These are phyloP conservation scores for Aureobasidium leucospermi DNA, from an alignment of 2,329 filamentous ascomycete genomes.

Conservation along the genomic window DNA sequence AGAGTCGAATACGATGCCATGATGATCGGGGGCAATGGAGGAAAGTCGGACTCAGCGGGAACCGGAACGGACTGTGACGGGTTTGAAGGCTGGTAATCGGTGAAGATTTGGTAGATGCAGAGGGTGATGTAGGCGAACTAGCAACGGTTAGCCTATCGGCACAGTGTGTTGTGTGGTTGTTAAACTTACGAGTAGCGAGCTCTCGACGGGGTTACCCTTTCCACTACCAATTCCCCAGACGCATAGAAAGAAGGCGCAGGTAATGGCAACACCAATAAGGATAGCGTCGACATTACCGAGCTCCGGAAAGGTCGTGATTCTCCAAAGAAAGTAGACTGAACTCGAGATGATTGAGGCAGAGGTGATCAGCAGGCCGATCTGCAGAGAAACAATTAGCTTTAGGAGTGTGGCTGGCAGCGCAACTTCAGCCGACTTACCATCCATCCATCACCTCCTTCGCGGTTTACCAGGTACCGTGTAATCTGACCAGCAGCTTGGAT, in stretches of 20 bases:
- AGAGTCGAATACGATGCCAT: constrained; percentile 97
- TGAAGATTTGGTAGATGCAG: constrained; percentile 98
- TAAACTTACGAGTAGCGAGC: constrained; percentile 61
- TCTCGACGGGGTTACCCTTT: constrained; percentile 89
- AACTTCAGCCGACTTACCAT: constrained; percentile 56
- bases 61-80: constrained; percentile 45
- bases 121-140: constrained; percentile 93
- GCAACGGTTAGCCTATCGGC: background rate
- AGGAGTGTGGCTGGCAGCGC: constrained; percentile 22
- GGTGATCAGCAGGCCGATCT: constrained; percentile 82
- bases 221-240: constrained; percentile 92
- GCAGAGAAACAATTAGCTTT: constrained; percentile 22
- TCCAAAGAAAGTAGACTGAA: constrained; percentile 92
- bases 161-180: background rate
- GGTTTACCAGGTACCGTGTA: constrained; percentile 88
- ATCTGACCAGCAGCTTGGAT: constrained; percentile 94
- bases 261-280: constrained; percentile 86
- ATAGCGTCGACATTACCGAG: constrained; percentile 89
- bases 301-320: constrained; percentile 86
- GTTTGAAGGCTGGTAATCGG: constrained; percentile 82
- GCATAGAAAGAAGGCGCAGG: constrained; percentile 85
- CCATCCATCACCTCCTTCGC: constrained; percentile 90
- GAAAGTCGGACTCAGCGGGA: constrained; percentile 72
- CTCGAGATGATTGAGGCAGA: constrained; percentile 89
- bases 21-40: constrained; percentile 91